Percentiles rank a stretch among this genome's conserved stretches.
Evolutionary conservation across 805 yeast species (phyloP).

Genomic region (Lipomyces kockii): DNA sequence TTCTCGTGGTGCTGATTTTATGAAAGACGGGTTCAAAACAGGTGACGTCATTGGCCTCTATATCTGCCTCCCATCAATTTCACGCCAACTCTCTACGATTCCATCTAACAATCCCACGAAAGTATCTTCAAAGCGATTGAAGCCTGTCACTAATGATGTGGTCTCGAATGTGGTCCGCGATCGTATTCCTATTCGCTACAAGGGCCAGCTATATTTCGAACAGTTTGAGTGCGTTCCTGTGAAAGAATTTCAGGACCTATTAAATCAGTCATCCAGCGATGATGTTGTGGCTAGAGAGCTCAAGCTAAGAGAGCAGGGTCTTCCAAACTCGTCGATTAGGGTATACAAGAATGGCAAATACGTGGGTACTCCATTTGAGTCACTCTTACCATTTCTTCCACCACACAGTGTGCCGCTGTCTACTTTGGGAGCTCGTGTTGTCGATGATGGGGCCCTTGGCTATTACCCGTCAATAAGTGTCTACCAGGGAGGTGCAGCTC

Average conservation of each 20-base stretch:
- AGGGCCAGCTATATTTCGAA: slow-evolving; percentile 77
- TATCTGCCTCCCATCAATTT: slow-evolving; percentile 63
- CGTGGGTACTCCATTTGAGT: slow-evolving; percentile 67
- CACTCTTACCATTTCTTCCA: slow-evolving; percentile 76
- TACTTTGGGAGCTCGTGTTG: slow-evolving; percentile 38
- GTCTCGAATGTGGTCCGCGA: slow-evolving; percentile 66
- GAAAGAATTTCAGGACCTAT: slow-evolving; percentile 70
- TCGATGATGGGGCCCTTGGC: slow-evolving; percentile 84
- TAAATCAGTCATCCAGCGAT: slow-evolving; percentile 51
- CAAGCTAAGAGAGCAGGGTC: slow-evolving; percentile 40
- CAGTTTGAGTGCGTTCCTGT: slow-evolving; percentile 77
- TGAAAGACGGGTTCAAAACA: slow-evolving; percentile 59
- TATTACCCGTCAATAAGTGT: slow-evolving; percentile 90
- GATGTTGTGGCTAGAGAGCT: slow-evolving; percentile 19
- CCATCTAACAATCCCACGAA: slow-evolving; percentile 5
- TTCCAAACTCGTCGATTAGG: slow-evolving; percentile 59
- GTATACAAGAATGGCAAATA: slow-evolving; percentile 78
- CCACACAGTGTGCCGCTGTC: slow-evolving; percentile 60
- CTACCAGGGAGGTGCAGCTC: slow-evolving; percentile 76
- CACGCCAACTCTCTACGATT: slow-evolving; percentile 34
- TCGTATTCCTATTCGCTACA: slow-evolving; percentile 84
- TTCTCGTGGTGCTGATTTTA: slow-evolving; percentile 65
- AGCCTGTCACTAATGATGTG: not conserved
- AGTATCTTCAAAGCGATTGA: slow-evolving; percentile 12
- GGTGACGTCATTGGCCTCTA: slow-evolving; percentile 88